Base-by-base conservation (phyloP, 345 rosid genomes). In the Geranium rotundifolium region DNA sequence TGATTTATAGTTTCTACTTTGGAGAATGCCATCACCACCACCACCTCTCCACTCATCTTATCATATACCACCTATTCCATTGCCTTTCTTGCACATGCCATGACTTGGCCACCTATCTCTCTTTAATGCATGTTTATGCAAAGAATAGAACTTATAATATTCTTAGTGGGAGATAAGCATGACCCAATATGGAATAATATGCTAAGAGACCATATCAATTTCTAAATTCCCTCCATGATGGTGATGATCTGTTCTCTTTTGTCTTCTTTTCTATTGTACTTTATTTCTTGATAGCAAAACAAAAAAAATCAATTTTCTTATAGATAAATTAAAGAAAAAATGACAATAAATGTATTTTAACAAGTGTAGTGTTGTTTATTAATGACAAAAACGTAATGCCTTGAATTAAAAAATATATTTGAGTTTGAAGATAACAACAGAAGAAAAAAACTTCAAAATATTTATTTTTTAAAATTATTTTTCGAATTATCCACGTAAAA, bases 131-230 rank as follows among this genome's bases (percentile, higher is more conserved):
- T 41, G 12, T 41, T 3, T 34, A 34, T 20, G 63, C 27, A 61
- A 67, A 67, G 71, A 41, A 56, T n/a, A 41, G 50, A 61, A 39
- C 60, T 55, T 55, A 7, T 39, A 55, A 37, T 61, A 67, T 61
- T 61, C 65, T 67, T 39, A 20, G 10, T 61, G 15, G 17, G 46
- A 67, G 65, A 67, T 37, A 61, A 16, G 16, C 46, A 61, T 39
- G 39, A 20, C n/a, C 46, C n/a, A 37, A 30, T 19, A 18, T 9
- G 23, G 61, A 39, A 67, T 60, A 60, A 67, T 54, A 54, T 63
- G 52, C n/a, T 7, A 4, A 15, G 70, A 59, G 70, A 54, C 70
- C 70, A 60, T 60, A 19, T 56, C 7, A 7, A 59, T 13, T 17
- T 60, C 60, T 5, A 54, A 61, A 59, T 17, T 8, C 41, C 8